Evolutionary conservation across 2,329 filamentous ascomycete species (phyloP), one percentile per base, ranked within the genome.

Genomic region (Neospermospora avenae): DNA sequence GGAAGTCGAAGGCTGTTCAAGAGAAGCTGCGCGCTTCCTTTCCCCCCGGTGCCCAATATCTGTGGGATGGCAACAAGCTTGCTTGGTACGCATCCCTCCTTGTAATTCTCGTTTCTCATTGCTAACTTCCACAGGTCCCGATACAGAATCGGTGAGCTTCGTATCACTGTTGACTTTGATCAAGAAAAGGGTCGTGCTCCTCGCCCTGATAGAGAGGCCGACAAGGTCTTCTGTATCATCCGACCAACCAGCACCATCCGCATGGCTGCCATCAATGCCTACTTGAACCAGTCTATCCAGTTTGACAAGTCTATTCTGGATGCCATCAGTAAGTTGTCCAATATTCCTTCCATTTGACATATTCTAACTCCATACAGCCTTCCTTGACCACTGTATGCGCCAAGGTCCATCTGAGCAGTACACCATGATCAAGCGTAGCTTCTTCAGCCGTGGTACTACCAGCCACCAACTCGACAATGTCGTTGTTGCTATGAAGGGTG

Each of bases 331-430:
- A 73, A 75, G 78, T 76, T 14, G 14, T 51, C 37, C 13, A 4
- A 16, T 6, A 28, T 34, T 4, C 7, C 20, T 35, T 45, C 8
- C 16, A 20, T 56, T 34, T 18, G 31, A 14, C 48, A 53, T 48
- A 24, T 20, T 16, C 44, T 63, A 52, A 66, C 16, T 13, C 16
- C 51, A 55, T 28, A 8, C 37, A 84, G 81, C 89, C 72, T 97
- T 97, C 70, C 78, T 97, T 4, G 95, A 99, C 65, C 95, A 99
- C 71, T 78, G 93, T 7, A 79, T 99, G 58, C 90, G 95, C 4
- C 86, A 96, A 73, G 81, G 77, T n/a, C 91, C 95, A 0, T 87
- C 87, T 0, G 77, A 85, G 68, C 76, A 80, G 1, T 85, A 91
- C 68, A 79, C 87, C 0, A 75, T 85, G 0, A 89, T 97, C 74